Percentiles rank a stretch among this genome's conserved stretches.
Conservation (phyloP, 2,329 filamentous ascomycete genomes). For the Alternaria triticimaculans region DNA sequence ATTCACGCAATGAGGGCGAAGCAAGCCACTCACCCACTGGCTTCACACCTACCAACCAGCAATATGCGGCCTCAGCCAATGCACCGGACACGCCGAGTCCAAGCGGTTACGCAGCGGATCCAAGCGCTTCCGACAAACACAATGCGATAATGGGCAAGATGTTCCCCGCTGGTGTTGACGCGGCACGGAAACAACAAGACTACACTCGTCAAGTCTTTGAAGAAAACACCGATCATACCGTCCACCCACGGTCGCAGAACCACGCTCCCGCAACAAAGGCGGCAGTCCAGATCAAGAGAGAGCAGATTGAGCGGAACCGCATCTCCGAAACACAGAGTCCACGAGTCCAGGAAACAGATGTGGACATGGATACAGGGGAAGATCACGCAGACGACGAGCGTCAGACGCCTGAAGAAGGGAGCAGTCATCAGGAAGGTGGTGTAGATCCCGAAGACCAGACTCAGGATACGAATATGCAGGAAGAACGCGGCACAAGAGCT, state of each 20-base stretch:
- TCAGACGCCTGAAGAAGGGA: conserved; percentile 19
- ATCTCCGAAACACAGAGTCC: conserved; percentile 20
- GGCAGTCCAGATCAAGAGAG: conserved; percentile 30
- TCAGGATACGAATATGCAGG: not conserved
- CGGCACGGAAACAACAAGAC: conserved; percentile 40
- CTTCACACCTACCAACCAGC: conserved; percentile 34
- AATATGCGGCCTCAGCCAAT: conserved; percentile 15
- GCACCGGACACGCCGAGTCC: conserved; percentile 41
- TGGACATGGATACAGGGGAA: conserved; percentile 34
- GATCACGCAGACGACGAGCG: conserved; percentile 30
- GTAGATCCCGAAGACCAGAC: not conserved
- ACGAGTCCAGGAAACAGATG: conserved; percentile 24
- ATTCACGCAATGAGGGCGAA: conserved; percentile 55
- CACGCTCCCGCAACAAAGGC: conserved; percentile 13
- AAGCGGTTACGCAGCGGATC: conserved; percentile 13
- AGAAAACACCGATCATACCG: conserved; percentile 34
- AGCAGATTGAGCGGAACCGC: conserved; percentile 21
- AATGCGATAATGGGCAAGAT: conserved; percentile 46
- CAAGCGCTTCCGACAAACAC: conserved; percentile 34
- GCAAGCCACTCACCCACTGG: conserved; percentile 28
- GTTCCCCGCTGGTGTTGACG: conserved; percentile 46
- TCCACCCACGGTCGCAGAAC: conserved; percentile 26
- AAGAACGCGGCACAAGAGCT: not conserved
- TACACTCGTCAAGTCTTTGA: conserved; percentile 43
- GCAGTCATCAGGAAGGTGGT: not conserved